Conservation (phyloP, 169 alveolate genomes). For the Toxoplasma gondii region DNA sequence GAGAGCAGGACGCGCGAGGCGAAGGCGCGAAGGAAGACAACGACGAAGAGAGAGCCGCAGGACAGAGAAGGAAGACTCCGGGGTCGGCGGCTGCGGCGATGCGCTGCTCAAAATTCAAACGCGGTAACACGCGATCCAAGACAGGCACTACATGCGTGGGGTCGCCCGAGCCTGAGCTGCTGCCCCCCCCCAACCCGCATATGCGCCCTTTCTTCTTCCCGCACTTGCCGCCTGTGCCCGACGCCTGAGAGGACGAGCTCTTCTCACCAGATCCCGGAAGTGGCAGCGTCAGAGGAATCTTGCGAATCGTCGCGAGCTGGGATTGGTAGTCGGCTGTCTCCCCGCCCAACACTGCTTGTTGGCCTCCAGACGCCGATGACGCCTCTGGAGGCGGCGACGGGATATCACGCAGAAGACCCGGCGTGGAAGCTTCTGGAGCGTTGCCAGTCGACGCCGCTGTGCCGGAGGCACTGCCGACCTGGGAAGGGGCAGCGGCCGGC, state of each 20-base stretch:
- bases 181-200: conserved; percentile 14
- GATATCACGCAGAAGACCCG: background rate
- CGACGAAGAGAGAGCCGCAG: background rate
- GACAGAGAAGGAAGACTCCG: conserved; percentile 50
- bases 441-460: background rate
- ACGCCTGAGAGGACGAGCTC: background rate
- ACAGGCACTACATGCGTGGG: conserved; percentile 16
- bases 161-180: background rate
- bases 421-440: background rate
- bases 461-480: background rate
- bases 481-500: background rate
- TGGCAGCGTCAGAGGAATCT: conserved; percentile 5
- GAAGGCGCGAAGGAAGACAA: conserved; percentile 27
- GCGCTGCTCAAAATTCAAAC: conserved; percentile 14
- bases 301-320: background rate
- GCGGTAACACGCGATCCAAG: conserved; percentile 42
- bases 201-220: background rate
- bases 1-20: background rate
- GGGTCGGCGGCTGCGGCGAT: conserved; percentile 59
- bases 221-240: conserved; percentile 11
- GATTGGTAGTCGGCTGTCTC: background rate
- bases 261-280: background rate
- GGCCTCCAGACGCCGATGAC: background rate
- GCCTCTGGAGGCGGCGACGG: conserved; percentile 6
- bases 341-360: background rate